Percentiles rank a stretch among this genome's conserved stretches.
Conservation (phyloP, 169 alveolate genomes). For the Cryptosporidium meleagridis region DNA sequence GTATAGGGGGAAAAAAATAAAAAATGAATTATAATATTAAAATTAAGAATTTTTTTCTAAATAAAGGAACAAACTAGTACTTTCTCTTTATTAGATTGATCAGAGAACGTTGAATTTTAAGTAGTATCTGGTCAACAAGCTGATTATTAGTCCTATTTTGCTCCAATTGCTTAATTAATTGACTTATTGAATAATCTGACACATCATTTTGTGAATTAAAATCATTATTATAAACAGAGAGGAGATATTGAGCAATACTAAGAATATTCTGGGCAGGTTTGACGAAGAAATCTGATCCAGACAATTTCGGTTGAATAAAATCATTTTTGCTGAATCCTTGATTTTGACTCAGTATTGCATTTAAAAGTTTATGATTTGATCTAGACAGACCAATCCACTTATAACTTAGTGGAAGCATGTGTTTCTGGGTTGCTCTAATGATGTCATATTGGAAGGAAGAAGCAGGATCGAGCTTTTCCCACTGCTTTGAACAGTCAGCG, state of each 20-base stretch:
- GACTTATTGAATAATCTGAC: not conserved
- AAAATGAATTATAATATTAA: not conserved
- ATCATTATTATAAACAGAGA: not conserved
- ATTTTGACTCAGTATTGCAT: not conserved
- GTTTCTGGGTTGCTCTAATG: conserved; percentile 25
- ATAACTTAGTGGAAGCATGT: conserved; percentile 45
- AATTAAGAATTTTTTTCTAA: not conserved
- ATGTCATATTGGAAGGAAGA: conserved; percentile 64
- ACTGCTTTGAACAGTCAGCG: conserved; percentile 63
- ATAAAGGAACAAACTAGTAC: not conserved
- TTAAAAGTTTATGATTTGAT: conserved; percentile 46
- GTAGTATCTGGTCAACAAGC: conserved; percentile 4
- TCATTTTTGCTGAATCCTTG: not conserved
- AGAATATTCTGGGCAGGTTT: conserved; percentile 50
- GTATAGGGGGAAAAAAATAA: not conserved
- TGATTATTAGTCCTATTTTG: conserved; percentile 6
- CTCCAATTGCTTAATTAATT: conserved; percentile 14
- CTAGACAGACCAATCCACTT: conserved; percentile 69
- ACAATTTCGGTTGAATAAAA: conserved; percentile 19
- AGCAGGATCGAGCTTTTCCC: conserved; percentile 59
- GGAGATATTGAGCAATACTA: conserved; percentile 34
- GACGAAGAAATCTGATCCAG: conserved; percentile 57
- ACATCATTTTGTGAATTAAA: conserved; percentile 3
- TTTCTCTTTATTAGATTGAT: conserved; percentile 15
- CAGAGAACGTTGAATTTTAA: conserved; percentile 39